phyloP scores from a whole-genome alignment of 352 stramenopile genomes.

The Blastocystis sp. region DNA sequence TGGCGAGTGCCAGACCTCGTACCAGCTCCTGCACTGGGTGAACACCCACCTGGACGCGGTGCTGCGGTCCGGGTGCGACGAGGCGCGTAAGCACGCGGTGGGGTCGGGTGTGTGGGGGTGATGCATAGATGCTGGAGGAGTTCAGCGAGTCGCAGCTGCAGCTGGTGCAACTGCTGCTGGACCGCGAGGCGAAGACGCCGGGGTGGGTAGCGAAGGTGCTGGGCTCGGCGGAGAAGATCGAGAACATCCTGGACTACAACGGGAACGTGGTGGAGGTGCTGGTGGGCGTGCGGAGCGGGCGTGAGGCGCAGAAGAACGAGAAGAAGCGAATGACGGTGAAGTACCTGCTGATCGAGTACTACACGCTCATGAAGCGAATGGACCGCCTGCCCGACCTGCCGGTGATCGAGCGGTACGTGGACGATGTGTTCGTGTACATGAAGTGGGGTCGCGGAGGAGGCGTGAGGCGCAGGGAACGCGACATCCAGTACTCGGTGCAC shows the following conservation, averaged over 20 bases:
- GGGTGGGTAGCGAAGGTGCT: neutral
- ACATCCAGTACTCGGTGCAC: neutral
- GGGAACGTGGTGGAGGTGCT: neutral
- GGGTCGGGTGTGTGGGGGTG: neutral
- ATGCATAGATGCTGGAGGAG: neutral
- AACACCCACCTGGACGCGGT: conserved; percentile 16
- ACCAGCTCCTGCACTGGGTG: conserved; percentile 16
- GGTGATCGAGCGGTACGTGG: neutral
- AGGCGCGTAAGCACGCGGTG: neutral
- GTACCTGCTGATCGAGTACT: conserved; percentile 17
- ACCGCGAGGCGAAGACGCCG: neutral
- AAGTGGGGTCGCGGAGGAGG: neutral
- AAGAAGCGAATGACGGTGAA: neutral
- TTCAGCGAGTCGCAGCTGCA: conserved; percentile 40
- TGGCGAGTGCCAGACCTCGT: neutral
- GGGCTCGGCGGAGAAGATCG: neutral
- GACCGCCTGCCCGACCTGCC: neutral
- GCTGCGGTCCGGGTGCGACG: neutral
- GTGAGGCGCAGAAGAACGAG: conserved; percentile 6
- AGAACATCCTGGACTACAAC: conserved; percentile 49
- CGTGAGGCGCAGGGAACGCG: neutral
- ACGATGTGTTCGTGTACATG: neutral
- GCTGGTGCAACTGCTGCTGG: conserved; percentile 2
- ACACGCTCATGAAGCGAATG: neutral
- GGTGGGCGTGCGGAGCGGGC: neutral